Conservation (phyloP, 2,329 filamentous ascomycete species). For the Trichothecium roseum region DNA sequence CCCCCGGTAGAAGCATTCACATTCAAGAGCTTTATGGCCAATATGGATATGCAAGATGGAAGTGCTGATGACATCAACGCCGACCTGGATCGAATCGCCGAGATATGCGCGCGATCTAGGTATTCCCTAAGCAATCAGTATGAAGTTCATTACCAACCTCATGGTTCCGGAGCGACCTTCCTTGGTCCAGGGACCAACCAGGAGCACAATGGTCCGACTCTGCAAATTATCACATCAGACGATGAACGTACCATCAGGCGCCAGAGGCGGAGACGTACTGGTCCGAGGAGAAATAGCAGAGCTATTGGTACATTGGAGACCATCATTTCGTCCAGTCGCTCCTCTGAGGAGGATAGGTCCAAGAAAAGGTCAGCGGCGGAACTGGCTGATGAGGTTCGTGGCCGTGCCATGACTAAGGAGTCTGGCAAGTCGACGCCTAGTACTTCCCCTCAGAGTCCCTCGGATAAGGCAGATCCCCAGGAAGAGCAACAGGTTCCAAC, state of each 20-base stretch:
- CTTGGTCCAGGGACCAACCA: slow-evolving; percentile 16
- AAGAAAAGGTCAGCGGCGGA: slow-evolving; percentile 49
- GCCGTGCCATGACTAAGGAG: slow-evolving; percentile 30
- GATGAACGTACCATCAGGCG: slow-evolving; percentile 36
- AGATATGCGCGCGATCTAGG: slow-evolving; percentile 54
- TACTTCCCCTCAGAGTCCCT: slow-evolving; percentile 17
- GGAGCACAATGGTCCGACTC: slow-evolving; percentile 35
- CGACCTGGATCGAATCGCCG: slow-evolving; percentile 54
- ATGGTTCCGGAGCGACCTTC: slow-evolving; percentile 45
- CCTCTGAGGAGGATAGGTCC: slow-evolving; percentile 51
- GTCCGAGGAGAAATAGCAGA: slow-evolving; percentile 34
- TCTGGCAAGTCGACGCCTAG: slow-evolving; percentile 20
- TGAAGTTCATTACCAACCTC: slow-evolving; percentile 53
- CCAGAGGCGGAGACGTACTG: slow-evolving; percentile 29
- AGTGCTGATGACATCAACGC: slow-evolving; percentile 37
- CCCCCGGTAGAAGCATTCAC: slow-evolving; percentile 54
- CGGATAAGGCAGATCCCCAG: slow-evolving; percentile 13
- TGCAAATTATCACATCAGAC: slow-evolving; percentile 47
- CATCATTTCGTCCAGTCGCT: slow-evolving; percentile 56
- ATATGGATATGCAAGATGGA: slow-evolving; percentile 32
- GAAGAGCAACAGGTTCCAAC: not conserved
- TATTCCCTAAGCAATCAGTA: slow-evolving; percentile 59
- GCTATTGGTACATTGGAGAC: slow-evolving; percentile 56
- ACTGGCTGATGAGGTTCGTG: slow-evolving; percentile 43
- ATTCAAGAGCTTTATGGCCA: slow-evolving; percentile 54